Conservation (phyloP, 768 basidiomycete genomes). For the Termitomyces sp. region DNA sequence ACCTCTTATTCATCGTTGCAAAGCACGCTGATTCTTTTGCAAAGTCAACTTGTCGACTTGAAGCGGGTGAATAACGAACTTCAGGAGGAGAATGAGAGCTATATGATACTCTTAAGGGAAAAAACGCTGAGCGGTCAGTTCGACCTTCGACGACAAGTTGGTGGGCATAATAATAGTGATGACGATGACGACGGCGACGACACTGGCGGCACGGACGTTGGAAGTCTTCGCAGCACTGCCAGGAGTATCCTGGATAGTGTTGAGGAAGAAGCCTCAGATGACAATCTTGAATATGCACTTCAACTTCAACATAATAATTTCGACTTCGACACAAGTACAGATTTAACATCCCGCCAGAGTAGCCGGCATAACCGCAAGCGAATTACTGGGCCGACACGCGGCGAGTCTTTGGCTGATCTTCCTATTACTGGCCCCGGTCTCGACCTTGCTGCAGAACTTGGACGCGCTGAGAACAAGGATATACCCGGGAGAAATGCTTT, state of each 20-base stretch:
- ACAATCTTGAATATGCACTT: constrained; percentile 30
- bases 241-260: constrained; percentile 59
- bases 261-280: constrained; percentile 49
- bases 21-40: constrained; percentile 77
- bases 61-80: constrained; percentile 82
- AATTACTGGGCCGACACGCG: constrained; percentile 45
- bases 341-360: constrained; percentile 32
- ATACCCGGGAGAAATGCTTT: constrained; percentile 51
- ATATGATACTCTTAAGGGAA: constrained; percentile 89
- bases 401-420: constrained; percentile 81
- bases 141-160: constrained; percentile 67
- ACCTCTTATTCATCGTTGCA: constrained; percentile 82
- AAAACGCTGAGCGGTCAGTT: constrained; percentile 87
- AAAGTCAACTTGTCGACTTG: constrained; percentile 80
- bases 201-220: constrained; percentile 36
- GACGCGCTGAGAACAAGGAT: constrained; percentile 87
- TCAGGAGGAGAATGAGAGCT: constrained; percentile 96
- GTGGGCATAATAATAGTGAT: constrained; percentile 26
- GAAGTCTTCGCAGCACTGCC: constrained; percentile 50
- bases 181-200: constrained; percentile 34
- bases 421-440: constrained; percentile 87
- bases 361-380: constrained; percentile 45
- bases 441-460: constrained; percentile 88
- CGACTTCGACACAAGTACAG: constrained; percentile 23
- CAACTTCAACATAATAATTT: constrained; percentile 32